These are phyloP conservation scores for Saccharomycopsis fodiens DNA, from an alignment of 805 yeast genomes.

Conservation along the genomic window DNA sequence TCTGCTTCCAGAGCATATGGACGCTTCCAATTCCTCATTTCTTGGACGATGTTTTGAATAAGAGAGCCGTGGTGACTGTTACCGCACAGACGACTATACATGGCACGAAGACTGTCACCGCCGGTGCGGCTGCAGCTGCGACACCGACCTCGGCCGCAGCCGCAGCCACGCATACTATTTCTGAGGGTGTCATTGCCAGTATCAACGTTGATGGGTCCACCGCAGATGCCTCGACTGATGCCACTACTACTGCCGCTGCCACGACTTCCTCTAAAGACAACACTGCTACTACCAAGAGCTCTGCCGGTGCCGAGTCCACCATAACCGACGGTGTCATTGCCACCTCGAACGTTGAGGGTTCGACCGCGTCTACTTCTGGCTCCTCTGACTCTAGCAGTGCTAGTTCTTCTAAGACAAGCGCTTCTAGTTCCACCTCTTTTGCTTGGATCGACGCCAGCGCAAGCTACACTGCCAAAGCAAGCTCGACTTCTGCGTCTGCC, in stretches of 20 bases:
- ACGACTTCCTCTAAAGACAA: slow-evolving; percentile 6
- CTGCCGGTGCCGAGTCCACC: slow-evolving; percentile 3
- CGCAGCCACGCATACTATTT: slow-evolving; percentile 7
- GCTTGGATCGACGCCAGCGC: too few relatives aligned
- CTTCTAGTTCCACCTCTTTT: too few relatives aligned
- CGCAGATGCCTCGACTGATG: slow-evolving; percentile 7
- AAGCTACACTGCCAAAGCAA: too few relatives aligned
- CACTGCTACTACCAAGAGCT: slow-evolving; percentile 5
- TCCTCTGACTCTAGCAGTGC: too few relatives aligned
- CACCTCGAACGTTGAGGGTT: slow-evolving; percentile 1
- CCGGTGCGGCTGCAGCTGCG: background rate
- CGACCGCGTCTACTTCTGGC: background rate
- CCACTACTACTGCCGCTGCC: slow-evolving; percentile 9
- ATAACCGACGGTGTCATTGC: slow-evolving; percentile 4
- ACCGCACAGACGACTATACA: background rate
- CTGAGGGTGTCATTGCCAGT: slow-evolving; percentile 6
- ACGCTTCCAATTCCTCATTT: background rate
- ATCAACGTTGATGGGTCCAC: slow-evolving; percentile 13
- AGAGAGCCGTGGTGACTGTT: background rate
- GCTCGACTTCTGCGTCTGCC: too few relatives aligned
- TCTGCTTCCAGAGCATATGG: background rate
- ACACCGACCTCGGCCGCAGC: background rate
- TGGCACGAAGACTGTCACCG: background rate
- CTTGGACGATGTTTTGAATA: background rate
- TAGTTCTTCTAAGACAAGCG: too few relatives aligned